Evolutionary conservation across 345 rosid genomes (phyloP), one percentile per base, ranked within the genome.

Genomic region (Anacardium occidentale): DNA sequence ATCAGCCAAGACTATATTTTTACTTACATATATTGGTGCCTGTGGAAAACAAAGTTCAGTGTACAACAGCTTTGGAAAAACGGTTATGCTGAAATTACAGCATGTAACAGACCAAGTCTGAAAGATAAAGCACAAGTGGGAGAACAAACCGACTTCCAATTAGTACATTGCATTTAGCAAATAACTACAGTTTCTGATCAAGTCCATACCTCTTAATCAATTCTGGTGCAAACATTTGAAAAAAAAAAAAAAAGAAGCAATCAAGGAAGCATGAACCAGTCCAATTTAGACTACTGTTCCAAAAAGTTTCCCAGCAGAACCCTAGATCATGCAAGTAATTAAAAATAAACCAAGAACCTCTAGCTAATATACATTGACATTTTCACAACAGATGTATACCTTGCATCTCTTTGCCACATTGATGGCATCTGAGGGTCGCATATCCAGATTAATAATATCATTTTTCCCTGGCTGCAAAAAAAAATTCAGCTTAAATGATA

Each of bases 351-450:
- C 53, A 48, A 66, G 45, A 66, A 26, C 8, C 17, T 51, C 5
- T 12, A 29, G 52, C 32, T 52, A 25, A 47, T 55, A 48, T 9
- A 52, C 18, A 10, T 51, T 29, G 5, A 42, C 5, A 29, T 13
- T 47, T 47, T 29, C 20, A 18, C 66, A 51, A 7, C 26, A 32
- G 34, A 44, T 40, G 42, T 54, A 60, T 78, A 87, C 94, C 89
- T 87, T 77, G 75, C 89, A 86, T 84, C 85, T 83, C 56, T 73
- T 80, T 55, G 97, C 98, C 68, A 94, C 76, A 66, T 89, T 89
- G 77, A 94, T 89, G 75, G 98, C 98, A 85, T 92, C 97, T 25
- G 97, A 94, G 32, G 98, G 93, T 62, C 89, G 86, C 22, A 87
- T 76, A 81, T 94, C 95, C 73, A 92, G 80, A 75, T 82, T 84